A percentile compares a stretch with the other conserved stretches of the same genome.
Conservation (phyloP, 768 basidiomycete species). For the Lactarius trivialis region DNA sequence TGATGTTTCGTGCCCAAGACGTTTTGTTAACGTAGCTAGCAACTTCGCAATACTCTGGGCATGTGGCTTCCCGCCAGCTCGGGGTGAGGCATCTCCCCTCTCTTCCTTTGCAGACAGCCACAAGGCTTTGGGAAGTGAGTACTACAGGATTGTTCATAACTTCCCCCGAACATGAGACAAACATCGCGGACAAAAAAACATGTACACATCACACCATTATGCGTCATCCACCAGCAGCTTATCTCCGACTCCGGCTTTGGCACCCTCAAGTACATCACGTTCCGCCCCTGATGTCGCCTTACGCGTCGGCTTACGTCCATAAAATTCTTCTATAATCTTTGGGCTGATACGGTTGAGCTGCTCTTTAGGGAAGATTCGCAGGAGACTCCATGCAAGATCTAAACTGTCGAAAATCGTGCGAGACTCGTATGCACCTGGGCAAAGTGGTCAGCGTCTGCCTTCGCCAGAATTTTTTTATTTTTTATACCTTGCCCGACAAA, state of each 20-base stretch:
- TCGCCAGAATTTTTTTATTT: constrained; percentile 23
- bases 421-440: constrained; percentile 82
- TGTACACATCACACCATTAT: constrained; percentile 3
- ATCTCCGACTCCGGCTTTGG: constrained; percentile 40
- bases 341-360: constrained; percentile 97
- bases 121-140: not conserved
- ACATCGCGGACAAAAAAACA: constrained; percentile 19
- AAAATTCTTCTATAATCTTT: constrained; percentile 92
- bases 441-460: not conserved
- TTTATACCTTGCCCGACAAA: constrained; percentile 98
- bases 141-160: constrained; percentile 9
- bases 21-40: not conserved
- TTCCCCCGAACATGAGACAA: constrained; percentile 8
- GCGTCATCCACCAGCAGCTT: constrained; percentile 60
- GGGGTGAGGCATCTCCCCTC: not conserved
- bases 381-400: constrained; percentile 92
- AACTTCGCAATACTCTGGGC: too few relatives aligned
- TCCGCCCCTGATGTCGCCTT: constrained; percentile 46
- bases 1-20: not conserved
- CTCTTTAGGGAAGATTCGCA: constrained; percentile 98
- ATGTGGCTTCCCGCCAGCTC: not conserved
- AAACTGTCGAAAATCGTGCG: constrained; percentile 95
- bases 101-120: not conserved
- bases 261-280: constrained; percentile 34
- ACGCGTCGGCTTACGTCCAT: constrained; percentile 74